Evolutionary conservation across 2,329 filamentous ascomycete species (phyloP).

Genomic region (Calonectria honghensis): DNA sequence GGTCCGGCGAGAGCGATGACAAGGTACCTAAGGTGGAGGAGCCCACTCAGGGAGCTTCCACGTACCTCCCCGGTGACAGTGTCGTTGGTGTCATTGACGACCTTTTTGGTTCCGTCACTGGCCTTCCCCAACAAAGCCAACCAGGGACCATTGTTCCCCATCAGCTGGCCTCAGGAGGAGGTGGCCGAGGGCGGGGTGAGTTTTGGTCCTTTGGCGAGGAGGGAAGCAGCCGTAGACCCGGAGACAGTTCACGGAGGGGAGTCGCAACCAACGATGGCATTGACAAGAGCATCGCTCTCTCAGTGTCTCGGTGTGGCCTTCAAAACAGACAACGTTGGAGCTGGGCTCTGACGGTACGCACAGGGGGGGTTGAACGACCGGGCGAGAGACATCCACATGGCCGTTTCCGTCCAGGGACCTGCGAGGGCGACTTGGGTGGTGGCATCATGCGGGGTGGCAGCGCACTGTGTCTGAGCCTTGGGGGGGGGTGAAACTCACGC

Average conservation of each 20-base stretch:
- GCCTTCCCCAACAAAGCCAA: constrained; percentile 29
- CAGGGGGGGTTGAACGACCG: constrained; percentile 25
- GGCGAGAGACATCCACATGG: constrained; percentile 39
- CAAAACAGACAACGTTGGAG: constrained; percentile 35
- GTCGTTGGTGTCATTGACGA: constrained; percentile 32
- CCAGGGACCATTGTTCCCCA: constrained; percentile 20
- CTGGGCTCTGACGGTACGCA: constrained; percentile 23
- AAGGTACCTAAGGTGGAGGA: constrained; percentile 36
- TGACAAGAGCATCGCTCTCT: constrained; percentile 27
- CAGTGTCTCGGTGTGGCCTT: constrained; percentile 29
- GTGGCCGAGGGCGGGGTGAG: constrained; percentile 9
- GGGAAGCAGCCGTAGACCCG: constrained; percentile 3
- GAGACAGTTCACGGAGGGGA: background rate
- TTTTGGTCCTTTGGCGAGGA: background rate
- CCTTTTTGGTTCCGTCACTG: constrained; percentile 28
- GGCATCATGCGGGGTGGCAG: constrained; percentile 54
- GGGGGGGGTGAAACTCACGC: constrained; percentile 40
- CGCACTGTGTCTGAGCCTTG: constrained; percentile 50
- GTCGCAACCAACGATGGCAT: constrained; percentile 19
- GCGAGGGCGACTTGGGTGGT: constrained; percentile 36
- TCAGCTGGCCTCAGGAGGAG: constrained; percentile 28
- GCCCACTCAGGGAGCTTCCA: constrained; percentile 20
- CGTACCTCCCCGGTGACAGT: constrained; percentile 30
- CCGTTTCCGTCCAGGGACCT: constrained; percentile 47
- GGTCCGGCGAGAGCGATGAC: constrained; percentile 36